Percentiles rank a stretch among this genome's conserved stretches.
Evolutionary conservation across 805 yeast genomes (phyloP).

Genomic region (Candida khao-thaluensis): DNA sequence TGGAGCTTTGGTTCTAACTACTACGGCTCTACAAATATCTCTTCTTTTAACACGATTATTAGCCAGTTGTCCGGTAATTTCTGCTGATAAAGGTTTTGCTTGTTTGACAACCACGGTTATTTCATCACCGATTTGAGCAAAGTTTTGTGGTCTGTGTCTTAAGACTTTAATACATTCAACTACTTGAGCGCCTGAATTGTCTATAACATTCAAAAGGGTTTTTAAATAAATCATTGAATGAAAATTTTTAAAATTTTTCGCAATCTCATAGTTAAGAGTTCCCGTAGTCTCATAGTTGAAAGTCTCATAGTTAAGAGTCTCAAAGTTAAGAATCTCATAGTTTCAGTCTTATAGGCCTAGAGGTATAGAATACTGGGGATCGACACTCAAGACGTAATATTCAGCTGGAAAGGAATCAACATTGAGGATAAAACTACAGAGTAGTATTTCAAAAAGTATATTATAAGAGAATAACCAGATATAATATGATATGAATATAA

Average conservation of each 20-base stretch:
- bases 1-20: slow-evolving; percentile 85
- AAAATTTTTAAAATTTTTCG: slow-evolving; percentile 7
- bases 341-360: too few relatives aligned
- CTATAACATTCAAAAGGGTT: slow-evolving; percentile 84
- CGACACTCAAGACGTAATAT: too few relatives aligned
- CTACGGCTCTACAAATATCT: slow-evolving; percentile 92
- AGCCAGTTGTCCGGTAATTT: slow-evolving; percentile 69
- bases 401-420: too few relatives aligned
- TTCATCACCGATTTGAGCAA: slow-evolving; percentile 86
- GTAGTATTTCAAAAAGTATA: too few relatives aligned
- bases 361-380: too few relatives aligned
- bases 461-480: too few relatives aligned
- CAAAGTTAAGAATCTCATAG: too few relatives aligned
- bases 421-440: too few relatives aligned
- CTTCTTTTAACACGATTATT: slow-evolving; percentile 88
- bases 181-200: slow-evolving; percentile 91
- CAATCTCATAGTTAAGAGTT: too few relatives aligned
- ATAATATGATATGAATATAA: too few relatives aligned
- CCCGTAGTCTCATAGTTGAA: too few relatives aligned
- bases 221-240: slow-evolving; percentile 78
- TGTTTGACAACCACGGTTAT: slow-evolving; percentile 92
- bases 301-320: too few relatives aligned
- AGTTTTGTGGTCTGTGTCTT: slow-evolving; percentile 80
- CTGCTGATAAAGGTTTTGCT: slow-evolving; percentile 74
- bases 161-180: slow-evolving; percentile 96